Evolutionary conservation across 768 basidiomycete genomes (phyloP).

Genomic region (Dacryopinax primogenitus): DNA sequence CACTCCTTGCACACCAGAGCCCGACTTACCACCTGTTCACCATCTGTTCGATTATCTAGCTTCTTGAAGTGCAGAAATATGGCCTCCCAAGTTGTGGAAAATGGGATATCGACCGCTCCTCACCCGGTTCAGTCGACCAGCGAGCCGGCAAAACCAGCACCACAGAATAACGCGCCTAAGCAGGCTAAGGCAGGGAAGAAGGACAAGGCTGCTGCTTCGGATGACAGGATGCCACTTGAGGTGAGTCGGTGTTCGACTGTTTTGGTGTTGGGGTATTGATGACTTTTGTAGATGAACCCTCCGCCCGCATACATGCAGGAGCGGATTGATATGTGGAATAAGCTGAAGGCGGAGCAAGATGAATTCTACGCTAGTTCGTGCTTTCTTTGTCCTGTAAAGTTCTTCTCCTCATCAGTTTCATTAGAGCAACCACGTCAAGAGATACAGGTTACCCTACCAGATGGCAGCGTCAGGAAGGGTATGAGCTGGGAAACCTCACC

Average conservation of each 20-base stretch:
- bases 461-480: constrained; percentile 72
- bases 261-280: background rate
- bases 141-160: constrained; percentile 20
- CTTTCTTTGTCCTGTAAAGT: constrained; percentile 28
- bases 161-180: constrained; percentile 19
- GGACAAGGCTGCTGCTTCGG: constrained; percentile 16
- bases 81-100: background rate
- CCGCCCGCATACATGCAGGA: constrained; percentile 77
- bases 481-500: constrained; percentile 93
- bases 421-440: constrained; percentile 61
- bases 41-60: constrained; percentile 8
- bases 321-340: constrained; percentile 79
- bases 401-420: background rate
- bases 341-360: constrained; percentile 73
- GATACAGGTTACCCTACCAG: constrained; percentile 71
- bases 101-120: constrained; percentile 17
- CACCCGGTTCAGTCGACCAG: constrained; percentile 26
- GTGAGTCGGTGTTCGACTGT: constrained; percentile 16
- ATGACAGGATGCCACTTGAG: constrained; percentile 21
- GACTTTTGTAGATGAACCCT: constrained; percentile 50
- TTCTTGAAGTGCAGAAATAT: background rate
- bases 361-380: constrained; percentile 60
- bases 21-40: background rate
- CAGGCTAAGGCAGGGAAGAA: constrained; percentile 25
- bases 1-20: background rate